phyloP scores from a whole-genome alignment of 2,329 filamentous ascomycete genomes.

The Talaromyces amestolkiae region DNA sequence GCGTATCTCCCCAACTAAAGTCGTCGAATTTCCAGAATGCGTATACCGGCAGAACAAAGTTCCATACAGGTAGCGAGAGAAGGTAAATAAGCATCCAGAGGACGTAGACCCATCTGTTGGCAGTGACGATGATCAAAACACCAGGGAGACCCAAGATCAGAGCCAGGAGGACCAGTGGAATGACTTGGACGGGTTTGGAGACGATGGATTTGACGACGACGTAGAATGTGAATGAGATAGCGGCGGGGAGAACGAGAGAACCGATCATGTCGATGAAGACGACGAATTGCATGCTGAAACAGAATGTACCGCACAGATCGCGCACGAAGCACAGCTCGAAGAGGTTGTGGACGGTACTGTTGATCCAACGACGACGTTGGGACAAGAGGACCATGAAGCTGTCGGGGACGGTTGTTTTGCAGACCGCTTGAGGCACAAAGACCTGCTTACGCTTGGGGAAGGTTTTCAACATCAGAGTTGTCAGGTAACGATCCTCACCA shows the following conservation, averaged over 20 bases:
- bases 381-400: slow-evolving; percentile 88
- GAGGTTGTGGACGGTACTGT: slow-evolving; percentile 96
- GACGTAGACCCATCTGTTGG: slow-evolving; percentile 88
- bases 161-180: slow-evolving; percentile 82
- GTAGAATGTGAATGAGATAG: slow-evolving; percentile 96
- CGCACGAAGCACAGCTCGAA: slow-evolving; percentile 96
- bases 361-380: slow-evolving; percentile 96
- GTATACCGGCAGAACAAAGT: slow-evolving; percentile 90
- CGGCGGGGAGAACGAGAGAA: slow-evolving; percentile 89
- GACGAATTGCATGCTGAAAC: slow-evolving; percentile 99
- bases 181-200: slow-evolving; percentile 72
- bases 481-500: slow-evolving; percentile 91
- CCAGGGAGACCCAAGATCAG: slow-evolving; percentile 92
- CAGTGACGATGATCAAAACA: slow-evolving; percentile 86
- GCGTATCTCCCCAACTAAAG: slow-evolving; percentile 98
- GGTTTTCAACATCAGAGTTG: slow-evolving; percentile 95
- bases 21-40: slow-evolving; percentile 99
- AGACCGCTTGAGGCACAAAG: slow-evolving; percentile 96
- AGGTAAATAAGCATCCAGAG: slow-evolving; percentile 98
- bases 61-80: slow-evolving; percentile 90
- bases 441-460: slow-evolving; percentile 99
- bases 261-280: slow-evolving; percentile 93
- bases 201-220: slow-evolving; percentile 87
- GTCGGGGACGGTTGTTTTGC: slow-evolving; percentile 96
- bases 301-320: slow-evolving; percentile 97